Base-by-base conservation (phyloP, 768 basidiomycete genomes). In the Tricholoma bakamatsutake region DNA sequence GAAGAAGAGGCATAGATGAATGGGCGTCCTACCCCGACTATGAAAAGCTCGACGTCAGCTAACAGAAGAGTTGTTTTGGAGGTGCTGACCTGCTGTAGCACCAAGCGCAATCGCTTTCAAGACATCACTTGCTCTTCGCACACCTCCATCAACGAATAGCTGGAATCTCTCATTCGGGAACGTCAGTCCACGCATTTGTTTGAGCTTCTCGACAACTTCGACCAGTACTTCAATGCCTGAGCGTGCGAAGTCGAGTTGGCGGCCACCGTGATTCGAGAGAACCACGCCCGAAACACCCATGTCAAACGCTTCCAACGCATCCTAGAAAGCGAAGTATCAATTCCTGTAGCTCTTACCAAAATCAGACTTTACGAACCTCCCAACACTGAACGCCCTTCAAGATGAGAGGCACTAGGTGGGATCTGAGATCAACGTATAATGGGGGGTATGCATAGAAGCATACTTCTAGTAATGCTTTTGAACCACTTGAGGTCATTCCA, bases 91-190 rank as follows among this genome's bases (percentile, higher is more conserved):
- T 13, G 92, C 93, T 40, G 87, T 92, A n/a, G 93, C 93, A 17
- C 93, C 93, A 12, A 95, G 74, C 0, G 92, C 92, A 49, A 94
- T 66, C 2, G 92, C 93, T 65, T 96, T 95, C 55, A 96, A 73
- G 2, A 94, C 87, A 67, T 96, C 93, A 10, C 88, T 92, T 1
- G 94, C 93, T 35, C 94, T 77, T 49, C 94, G 80, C 7, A 98
- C 92, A 54, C 96, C 97, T n/a, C 96, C 96, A 64, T 99, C 96
- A 11, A 93, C 80, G 64, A 88, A 91, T 31, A 98, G 74, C 65
- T 93, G 85, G 74, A 98, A 91, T 52, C 76, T 80, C 51, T 81
- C 79, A 51, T 91, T 90, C 1, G 91, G 89, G 70, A 91, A 90
- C 21, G 76, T 75, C 37, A 90, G 70, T 1, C 87, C 84, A 12